Evolutionary conservation across 2,329 filamentous ascomycete species (phyloP).

Genomic region (Exophiala xenobiotica): DNA sequence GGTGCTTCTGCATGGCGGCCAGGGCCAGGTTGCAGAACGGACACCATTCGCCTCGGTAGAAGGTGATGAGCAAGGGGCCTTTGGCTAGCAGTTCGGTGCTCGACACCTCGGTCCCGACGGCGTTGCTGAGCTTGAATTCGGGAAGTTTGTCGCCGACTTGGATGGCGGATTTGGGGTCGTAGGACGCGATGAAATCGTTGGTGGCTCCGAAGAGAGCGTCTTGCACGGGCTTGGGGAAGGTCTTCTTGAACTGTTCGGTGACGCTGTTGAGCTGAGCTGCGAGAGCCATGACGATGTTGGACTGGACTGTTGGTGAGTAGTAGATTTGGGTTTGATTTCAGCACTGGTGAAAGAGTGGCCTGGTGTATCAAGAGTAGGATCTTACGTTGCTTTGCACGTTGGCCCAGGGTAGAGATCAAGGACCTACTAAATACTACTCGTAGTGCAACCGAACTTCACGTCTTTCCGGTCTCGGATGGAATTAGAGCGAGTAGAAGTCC

Average conservation of each 20-base stretch:
- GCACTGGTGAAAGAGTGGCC: too few species aligned
- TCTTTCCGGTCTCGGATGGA: too few species aligned
- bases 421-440: too few species aligned
- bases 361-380: too few species aligned
- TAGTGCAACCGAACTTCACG: too few species aligned
- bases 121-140: constrained; percentile 38
- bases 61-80: constrained; percentile 44
- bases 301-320: background rate
- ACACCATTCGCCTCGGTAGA: constrained; percentile 51
- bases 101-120: constrained; percentile 36
- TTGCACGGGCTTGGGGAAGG: background rate
- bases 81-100: constrained; percentile 35
- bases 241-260: background rate
- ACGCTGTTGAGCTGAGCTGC: background rate
- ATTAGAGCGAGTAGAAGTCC: too few species aligned
- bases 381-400: too few species aligned
- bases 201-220: background rate
- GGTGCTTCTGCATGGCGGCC: constrained; percentile 37
- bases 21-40: constrained; percentile 48
- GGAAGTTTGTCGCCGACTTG: constrained; percentile 39
- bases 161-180: constrained; percentile 33
- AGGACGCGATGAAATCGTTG: constrained; percentile 11
- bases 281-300: background rate
- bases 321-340: too few species aligned
- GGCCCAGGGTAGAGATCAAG: too few species aligned